These are phyloP conservation scores for Pugionium cornutum DNA, from an alignment of 345 rosid species.

Conservation along the genomic window DNA sequence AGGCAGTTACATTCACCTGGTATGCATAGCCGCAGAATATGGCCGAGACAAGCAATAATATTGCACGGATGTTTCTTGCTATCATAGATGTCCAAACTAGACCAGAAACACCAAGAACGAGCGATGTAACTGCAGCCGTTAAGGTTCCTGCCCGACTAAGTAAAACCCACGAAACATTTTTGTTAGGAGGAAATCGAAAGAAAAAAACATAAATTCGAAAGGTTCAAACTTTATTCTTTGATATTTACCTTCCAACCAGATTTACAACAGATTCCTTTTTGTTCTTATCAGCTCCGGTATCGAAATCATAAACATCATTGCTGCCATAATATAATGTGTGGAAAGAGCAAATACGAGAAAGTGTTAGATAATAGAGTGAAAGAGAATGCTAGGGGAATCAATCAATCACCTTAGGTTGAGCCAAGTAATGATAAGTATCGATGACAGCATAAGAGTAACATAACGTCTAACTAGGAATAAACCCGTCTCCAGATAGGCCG, in stretches of 20 bases:
- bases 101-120: conserved; percentile 60
- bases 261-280: conserved; percentile 90
- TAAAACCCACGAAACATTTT: background rate
- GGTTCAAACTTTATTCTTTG: conserved; percentile 1
- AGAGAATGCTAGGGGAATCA: background rate
- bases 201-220: conserved; percentile 1
- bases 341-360: conserved; percentile 19
- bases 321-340: conserved; percentile 49
- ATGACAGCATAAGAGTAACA: conserved; percentile 63
- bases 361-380: conserved; percentile 13
- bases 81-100: conserved; percentile 58
- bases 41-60: conserved; percentile 63
- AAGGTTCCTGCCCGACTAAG: conserved; percentile 67
- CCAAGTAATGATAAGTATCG: conserved; percentile 77
- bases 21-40: conserved; percentile 74
- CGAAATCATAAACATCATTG: conserved; percentile 95
- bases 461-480: conserved; percentile 54
- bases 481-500: conserved; percentile 78
- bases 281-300: conserved; percentile 90
- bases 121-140: conserved; percentile 55
- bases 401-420: conserved; percentile 71
- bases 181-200: no score
- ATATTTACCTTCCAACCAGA: conserved; percentile 69
- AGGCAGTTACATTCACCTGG: conserved; percentile 51
- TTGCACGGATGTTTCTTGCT: conserved; percentile 56